Percentiles rank a stretch among this genome's conserved stretches.
Conservation (phyloP, 2,329 filamentous ascomycete genomes). For the Aspergillus aculeatinus region DNA sequence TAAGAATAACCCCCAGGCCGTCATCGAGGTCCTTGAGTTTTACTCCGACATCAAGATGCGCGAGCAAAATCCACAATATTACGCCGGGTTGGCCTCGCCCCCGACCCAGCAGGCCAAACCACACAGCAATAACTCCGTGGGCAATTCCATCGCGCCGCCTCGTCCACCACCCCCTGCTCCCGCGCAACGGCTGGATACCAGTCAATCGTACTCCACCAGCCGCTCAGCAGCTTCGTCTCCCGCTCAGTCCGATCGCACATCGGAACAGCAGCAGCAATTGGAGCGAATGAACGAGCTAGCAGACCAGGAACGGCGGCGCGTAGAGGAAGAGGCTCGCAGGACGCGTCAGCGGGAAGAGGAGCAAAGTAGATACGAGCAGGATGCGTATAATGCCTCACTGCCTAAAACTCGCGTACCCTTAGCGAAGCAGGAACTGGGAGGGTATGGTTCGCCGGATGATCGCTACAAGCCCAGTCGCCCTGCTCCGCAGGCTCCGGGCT, state of each 20-base stretch:
- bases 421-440: slow-evolving; percentile 86
- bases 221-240: slow-evolving; percentile 37
- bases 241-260: slow-evolving; percentile 40
- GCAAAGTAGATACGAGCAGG: slow-evolving; percentile 70
- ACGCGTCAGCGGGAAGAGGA: slow-evolving; percentile 51
- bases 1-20: slow-evolving; percentile 87
- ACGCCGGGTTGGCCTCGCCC: slow-evolving; percentile 61
- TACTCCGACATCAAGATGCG: slow-evolving; percentile 68
- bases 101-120: slow-evolving; percentile 55
- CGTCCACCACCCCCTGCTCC: slow-evolving; percentile 61
- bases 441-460: slow-evolving; percentile 55
- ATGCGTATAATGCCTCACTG: slow-evolving; percentile 85
- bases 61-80: slow-evolving; percentile 61
- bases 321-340: slow-evolving; percentile 56
- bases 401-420: slow-evolving; percentile 77
- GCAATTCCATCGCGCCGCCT: slow-evolving; percentile 64
- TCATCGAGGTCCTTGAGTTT: slow-evolving; percentile 66
- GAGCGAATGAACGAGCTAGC: slow-evolving; percentile 59
- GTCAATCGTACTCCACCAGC: slow-evolving; percentile 37
- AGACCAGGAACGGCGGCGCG: slow-evolving; percentile 49
- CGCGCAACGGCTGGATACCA: slow-evolving; percentile 46
- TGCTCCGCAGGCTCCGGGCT: slow-evolving; percentile 72
- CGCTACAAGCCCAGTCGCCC: slow-evolving; percentile 84
- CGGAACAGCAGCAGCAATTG: slow-evolving; percentile 42
- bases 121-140: slow-evolving; percentile 51